Evolutionary conservation across 106 monocot species (phyloP).

Genomic region (Gastrodia elata): DNA sequence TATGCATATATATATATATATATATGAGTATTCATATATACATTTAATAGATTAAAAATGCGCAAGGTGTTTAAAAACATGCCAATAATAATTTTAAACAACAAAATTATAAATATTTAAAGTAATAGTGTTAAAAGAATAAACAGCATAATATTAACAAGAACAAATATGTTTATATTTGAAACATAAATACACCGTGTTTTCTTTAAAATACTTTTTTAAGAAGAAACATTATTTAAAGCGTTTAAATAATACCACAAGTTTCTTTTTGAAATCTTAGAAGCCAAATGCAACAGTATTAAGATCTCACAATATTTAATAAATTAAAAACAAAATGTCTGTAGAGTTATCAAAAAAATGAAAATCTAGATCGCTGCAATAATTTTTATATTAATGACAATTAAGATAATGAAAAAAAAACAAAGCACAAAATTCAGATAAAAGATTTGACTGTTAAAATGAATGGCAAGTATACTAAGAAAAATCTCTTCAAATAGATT

Average conservation of each 20-base stretch:
- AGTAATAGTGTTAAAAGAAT: not conserved
- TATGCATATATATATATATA: too few relatives aligned
- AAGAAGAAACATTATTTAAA: not conserved
- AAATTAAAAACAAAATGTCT: not conserved
- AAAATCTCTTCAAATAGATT: not conserved
- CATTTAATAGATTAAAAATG: too few relatives aligned
- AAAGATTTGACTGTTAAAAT: not conserved
- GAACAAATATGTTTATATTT: not conserved
- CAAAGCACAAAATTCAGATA: not conserved
- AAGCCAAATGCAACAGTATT: not conserved
- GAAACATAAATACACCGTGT: not conserved
- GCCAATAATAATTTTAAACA: not conserved
- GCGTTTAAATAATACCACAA: not conserved
- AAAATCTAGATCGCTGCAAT: not conserved
- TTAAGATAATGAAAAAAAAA: not conserved
- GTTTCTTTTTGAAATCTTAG: not conserved
- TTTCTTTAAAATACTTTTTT: not conserved
- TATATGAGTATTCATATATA: too few relatives aligned
- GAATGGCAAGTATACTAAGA: not conserved
- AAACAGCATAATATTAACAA: not conserved
- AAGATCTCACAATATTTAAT: not conserved
- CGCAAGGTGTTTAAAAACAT: not conserved
- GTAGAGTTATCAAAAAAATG: not conserved
- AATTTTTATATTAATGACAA: constrained; percentile 2
- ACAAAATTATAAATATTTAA: not conserved